Percentiles rank a stretch among this genome's conserved stretches.
Conservation (phyloP, 2,329 filamentous ascomycete species). For the Xylariomycetidae sp. region DNA sequence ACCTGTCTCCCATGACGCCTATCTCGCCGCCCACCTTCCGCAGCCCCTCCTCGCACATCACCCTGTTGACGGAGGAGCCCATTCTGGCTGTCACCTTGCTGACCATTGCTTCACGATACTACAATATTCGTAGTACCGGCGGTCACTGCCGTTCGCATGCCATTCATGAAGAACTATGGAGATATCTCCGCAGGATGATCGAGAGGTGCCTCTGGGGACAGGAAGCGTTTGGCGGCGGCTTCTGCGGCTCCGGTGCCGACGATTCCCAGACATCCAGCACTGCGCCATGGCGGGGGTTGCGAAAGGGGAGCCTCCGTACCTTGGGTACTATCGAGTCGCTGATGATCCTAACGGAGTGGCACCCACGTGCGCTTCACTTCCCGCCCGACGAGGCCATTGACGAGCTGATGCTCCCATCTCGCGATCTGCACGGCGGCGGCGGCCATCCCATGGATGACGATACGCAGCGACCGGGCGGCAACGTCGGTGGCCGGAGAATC, state of each 20-base stretch:
- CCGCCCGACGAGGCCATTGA: slow-evolving; percentile 72
- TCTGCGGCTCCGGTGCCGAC: slow-evolving; percentile 66
- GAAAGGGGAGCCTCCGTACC: slow-evolving; percentile 76
- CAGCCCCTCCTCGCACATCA: slow-evolving; percentile 71
- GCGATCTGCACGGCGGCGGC: slow-evolving; percentile 41
- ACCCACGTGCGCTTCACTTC: slow-evolving; percentile 89
- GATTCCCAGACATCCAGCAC: slow-evolving; percentile 60
- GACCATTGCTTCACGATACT: slow-evolving; percentile 85
- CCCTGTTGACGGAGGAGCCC: slow-evolving; percentile 81
- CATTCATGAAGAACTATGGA: slow-evolving; percentile 94
- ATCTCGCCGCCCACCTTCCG: slow-evolving; percentile 90
- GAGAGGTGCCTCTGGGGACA: slow-evolving; percentile 93
- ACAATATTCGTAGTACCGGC: slow-evolving; percentile 71
- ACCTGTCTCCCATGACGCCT: slow-evolving; percentile 84
- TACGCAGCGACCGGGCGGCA: slow-evolving; percentile 38
- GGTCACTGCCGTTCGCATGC: slow-evolving; percentile 78
- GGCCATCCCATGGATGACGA: slow-evolving; percentile 38
- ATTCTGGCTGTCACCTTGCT: slow-evolving; percentile 88
- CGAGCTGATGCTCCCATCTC: slow-evolving; percentile 59
- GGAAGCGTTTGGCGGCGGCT: slow-evolving; percentile 87
- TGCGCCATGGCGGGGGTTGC: slow-evolving; percentile 62
- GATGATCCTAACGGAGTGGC: slow-evolving; percentile 94
- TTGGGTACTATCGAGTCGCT: slow-evolving; percentile 91
- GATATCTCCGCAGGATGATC: slow-evolving; percentile 89
- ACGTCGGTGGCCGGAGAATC: slow-evolving; percentile 76